Percentiles rank a stretch among this genome's conserved stretches.
Evolutionary conservation across 108 stramenopile genomes (phyloP).

Genomic region (Cylindrotheca fusiformis): DNA sequence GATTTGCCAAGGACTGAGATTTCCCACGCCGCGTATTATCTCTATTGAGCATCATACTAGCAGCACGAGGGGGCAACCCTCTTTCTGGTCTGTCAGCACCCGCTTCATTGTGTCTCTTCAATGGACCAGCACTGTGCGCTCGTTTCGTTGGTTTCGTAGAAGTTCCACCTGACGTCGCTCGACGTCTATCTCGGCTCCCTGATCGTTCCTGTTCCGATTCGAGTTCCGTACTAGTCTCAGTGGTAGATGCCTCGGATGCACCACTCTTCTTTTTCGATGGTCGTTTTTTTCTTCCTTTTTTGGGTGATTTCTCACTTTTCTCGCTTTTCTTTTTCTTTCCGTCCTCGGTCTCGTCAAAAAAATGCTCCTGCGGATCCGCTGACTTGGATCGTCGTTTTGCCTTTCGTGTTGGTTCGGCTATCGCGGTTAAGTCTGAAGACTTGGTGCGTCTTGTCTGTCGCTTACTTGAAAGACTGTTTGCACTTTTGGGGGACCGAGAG

Average conservation of each 20-base stretch:
- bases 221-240: conserved; percentile 1
- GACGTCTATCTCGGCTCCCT: not conserved
- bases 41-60: conserved; percentile 33
- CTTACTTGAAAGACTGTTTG: not conserved
- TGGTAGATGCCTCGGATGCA: not conserved
- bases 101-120: conserved; percentile 7
- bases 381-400: conserved; percentile 9
- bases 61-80: conserved; percentile 7
- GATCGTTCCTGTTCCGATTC: not conserved
- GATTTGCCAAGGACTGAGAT: conserved; percentile 17
- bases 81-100: not conserved
- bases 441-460: not conserved
- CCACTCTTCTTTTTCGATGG: conserved; percentile 1
- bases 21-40: conserved; percentile 31
- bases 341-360: not conserved
- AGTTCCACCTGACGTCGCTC: not conserved
- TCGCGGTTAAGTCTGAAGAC: not conserved
- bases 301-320: not conserved
- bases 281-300: conserved; percentile 9
- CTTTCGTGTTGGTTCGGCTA: conserved; percentile 1
- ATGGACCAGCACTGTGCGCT: conserved; percentile 15
- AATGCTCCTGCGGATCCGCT: not conserved
- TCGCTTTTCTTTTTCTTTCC: no score
- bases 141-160: not conserved
- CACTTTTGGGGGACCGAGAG: not conserved